phyloP scores from a whole-genome alignment of 345 rosid species.

The Sonneratia caseolaris region DNA sequence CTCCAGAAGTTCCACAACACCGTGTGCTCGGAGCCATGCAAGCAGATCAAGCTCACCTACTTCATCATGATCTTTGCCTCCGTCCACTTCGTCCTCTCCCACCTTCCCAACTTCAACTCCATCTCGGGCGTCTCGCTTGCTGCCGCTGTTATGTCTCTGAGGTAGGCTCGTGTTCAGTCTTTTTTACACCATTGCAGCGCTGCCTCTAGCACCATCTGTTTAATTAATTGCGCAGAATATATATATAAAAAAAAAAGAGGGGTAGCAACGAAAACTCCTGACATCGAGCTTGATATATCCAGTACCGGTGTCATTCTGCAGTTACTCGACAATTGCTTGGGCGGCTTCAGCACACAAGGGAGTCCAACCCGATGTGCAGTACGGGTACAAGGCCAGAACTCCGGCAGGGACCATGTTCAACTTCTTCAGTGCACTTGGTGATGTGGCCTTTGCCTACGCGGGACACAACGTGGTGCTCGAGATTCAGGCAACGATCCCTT shows the following conservation, averaged over 20 bases:
- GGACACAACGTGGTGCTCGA: constrained; percentile 43
- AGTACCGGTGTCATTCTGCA: constrained; percentile 13
- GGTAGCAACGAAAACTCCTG: too few species aligned
- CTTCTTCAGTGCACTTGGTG: constrained; percentile 66
- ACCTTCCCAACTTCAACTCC: constrained; percentile 73
- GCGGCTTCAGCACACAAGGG: constrained; percentile 51
- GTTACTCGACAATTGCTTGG: constrained; percentile 88
- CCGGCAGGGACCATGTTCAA: constrained; percentile 41
- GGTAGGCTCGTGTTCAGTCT: constrained; percentile 12
- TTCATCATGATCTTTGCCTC: constrained; percentile 70
- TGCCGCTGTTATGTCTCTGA: constrained; percentile 73
- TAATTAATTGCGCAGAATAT: too few species aligned
- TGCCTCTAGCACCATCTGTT: too few species aligned
- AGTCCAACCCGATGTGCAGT: constrained; percentile 32
- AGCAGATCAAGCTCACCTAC: constrained; percentile 36
- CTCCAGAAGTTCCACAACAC: constrained; percentile 40
- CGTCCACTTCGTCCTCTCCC: constrained; percentile 58
- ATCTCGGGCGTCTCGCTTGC: constrained; percentile 67
- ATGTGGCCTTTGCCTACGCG: constrained; percentile 80
- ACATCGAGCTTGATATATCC: background rate
- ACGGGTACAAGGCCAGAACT: constrained; percentile 35
- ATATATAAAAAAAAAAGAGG: too few species aligned
- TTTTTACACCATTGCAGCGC: too few species aligned
- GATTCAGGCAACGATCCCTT: constrained; percentile 59
- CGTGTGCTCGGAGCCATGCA: constrained; percentile 17